Evolutionary conservation across 2,329 filamentous ascomycete genomes (phyloP).

Genomic region (Fulvia fulva): DNA sequence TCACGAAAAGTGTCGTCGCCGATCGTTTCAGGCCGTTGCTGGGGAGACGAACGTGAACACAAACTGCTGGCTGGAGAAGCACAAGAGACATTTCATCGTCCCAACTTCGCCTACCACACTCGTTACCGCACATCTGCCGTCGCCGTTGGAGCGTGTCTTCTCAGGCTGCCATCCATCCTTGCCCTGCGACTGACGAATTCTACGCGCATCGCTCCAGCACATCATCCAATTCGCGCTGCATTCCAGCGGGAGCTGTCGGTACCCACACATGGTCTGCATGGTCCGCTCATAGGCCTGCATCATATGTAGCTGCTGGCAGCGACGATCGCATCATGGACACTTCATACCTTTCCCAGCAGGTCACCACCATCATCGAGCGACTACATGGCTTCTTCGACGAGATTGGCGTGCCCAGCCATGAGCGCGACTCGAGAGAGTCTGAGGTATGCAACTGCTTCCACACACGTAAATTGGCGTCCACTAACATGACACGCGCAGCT

Average conservation of each 20-base stretch:
- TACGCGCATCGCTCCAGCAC: background rate
- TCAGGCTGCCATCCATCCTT: background rate
- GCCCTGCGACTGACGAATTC: background rate
- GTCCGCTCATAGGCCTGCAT: conserved; percentile 13
- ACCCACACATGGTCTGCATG: conserved; percentile 13
- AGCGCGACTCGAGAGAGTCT: conserved; percentile 82
- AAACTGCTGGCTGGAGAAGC: background rate
- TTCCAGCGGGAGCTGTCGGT: conserved; percentile 6
- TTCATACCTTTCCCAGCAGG: conserved; percentile 88
- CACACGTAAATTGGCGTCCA: background rate
- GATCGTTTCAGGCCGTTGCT: background rate
- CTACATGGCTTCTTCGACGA: conserved; percentile 95
- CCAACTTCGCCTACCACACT: conserved; percentile 1
- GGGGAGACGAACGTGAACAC: background rate
- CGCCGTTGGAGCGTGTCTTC: background rate
- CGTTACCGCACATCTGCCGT: conserved; percentile 3
- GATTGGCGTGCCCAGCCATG: conserved; percentile 90
- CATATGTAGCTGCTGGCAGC: conserved; percentile 30
- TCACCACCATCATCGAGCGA: conserved; percentile 88
- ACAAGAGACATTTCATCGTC: background rate
- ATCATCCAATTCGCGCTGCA: background rate
- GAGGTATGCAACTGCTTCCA: conserved; percentile 59
- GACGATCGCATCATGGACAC: conserved; percentile 65
- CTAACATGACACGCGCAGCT: conserved; percentile 53
- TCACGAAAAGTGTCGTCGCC: background rate